A percentile compares a stretch with the other conserved stretches of the same genome.
Conservation (phyloP, 306 rosid genomes). For the Rosa lucieae region DNA sequence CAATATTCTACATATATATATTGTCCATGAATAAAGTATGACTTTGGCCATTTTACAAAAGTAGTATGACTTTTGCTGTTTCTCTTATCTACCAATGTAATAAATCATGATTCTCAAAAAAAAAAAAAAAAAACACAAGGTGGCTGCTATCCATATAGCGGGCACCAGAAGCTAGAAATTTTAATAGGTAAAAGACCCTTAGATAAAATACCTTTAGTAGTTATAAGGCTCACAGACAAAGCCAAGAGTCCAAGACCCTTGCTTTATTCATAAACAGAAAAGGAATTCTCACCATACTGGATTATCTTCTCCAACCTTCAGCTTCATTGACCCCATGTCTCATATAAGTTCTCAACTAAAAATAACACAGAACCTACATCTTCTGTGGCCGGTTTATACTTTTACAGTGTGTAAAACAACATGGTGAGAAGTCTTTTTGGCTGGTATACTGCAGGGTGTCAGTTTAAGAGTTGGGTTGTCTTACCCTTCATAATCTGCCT, state of each 20-base stretch:
- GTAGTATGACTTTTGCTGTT: neutral
- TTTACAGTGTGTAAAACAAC: neutral
- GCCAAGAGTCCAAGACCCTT: neutral
- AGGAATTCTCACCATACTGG: neutral
- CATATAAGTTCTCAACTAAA: neutral
- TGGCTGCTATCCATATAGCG: neutral
- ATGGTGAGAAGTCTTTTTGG: neutral
- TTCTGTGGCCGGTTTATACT: neutral
- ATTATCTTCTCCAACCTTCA: neutral
- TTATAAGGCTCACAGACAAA: neutral
- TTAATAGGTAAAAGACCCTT: neutral
- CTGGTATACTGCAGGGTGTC: neutral
- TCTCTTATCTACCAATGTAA: neutral
- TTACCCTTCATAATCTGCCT: neutral
- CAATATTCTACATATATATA: slow-evolving; percentile 4
- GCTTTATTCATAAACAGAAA: neutral
- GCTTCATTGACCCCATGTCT: neutral
- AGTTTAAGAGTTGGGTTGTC: neutral
- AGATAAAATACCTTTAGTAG: neutral
- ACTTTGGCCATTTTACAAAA: too few relatives aligned
- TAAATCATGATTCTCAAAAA: neutral
- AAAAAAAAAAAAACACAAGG: neutral
- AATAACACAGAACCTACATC: neutral
- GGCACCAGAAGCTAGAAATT: neutral
- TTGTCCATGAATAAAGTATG: neutral